Evolutionary conservation across 164 flowering plant species (phyloP).

Genomic region (Chimonanthus praecox): DNA sequence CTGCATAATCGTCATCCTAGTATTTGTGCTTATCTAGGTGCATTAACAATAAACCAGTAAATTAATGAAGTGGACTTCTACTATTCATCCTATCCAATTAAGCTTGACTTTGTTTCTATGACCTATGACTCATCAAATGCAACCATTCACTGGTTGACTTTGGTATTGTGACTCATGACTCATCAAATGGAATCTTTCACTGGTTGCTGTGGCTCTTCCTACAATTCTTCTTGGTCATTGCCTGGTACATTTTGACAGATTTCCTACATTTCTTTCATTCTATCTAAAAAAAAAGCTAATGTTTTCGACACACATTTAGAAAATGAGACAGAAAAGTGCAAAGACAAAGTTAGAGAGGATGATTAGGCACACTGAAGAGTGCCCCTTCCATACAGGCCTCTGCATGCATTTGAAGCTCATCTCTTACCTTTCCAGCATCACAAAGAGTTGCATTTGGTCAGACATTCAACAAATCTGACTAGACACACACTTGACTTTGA

Average conservation of each 20-base stretch:
- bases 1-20: not conserved
- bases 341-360: not conserved
- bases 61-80: not conserved
- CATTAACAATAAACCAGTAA: not conserved
- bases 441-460: not conserved
- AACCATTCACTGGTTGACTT: not conserved
- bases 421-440: slow-evolving; percentile 3
- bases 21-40: not conserved
- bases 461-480: not conserved
- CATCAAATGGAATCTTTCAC: not conserved
- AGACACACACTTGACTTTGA: not conserved
- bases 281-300: not conserved
- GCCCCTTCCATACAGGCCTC: not conserved
- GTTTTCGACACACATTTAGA: not conserved
- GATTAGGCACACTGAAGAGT: not conserved
- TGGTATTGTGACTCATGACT: not conserved
- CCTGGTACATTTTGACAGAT: not conserved
- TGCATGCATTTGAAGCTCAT: not conserved
- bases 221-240: not conserved
- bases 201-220: too few species aligned
- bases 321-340: not conserved
- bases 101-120: not conserved
- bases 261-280: not conserved
- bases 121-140: not conserved
- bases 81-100: not conserved